Base-by-base conservation (phyloP, 352 stramenopile species). In the Phytopythium litorale region DNA sequence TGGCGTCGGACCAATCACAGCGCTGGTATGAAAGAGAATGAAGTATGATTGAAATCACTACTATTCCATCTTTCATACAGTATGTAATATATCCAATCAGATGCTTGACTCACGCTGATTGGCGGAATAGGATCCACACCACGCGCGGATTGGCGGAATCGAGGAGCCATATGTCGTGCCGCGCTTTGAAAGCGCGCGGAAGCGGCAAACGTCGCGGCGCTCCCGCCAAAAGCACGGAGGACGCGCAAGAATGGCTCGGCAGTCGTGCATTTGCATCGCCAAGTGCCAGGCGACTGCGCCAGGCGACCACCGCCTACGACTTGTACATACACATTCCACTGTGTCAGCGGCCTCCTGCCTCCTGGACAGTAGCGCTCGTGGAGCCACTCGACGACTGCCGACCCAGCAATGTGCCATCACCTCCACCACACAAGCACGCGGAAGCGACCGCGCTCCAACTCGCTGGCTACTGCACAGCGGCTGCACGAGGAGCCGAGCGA, bases 141-240 rank as follows among this genome's bases (percentile, higher is more conserved):
- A 25, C 6, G 18, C 37, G 18, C 38, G 64, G 54, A 78, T 82
- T 82, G 71, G 74, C 63, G 74, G 71, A 75, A 76, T 60, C 45
- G 43, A 64, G 53, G 7, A 18, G 11, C 30, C 28, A 19, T 1
- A 45, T 12, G 38, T 57, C 21, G 15, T 45, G 5, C 62, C 49
- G 19, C 23, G 42, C 52, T 43, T 64, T 60, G 43, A 59, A 73
- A 68, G 30, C 30, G 13, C 38, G 42, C n/a, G n/a, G n/a, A n/a
- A 13, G 42, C 18, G 1, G 32, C 37, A 56, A 68, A 60, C 51
- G 30, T 54, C 38, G 56, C 51, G 11, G 33, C 19, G 40, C 52
- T 42, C 58, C 58, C 69, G 69, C 69, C 65, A 72, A 76, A 68
- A 74, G 5, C 4, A 38, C 9, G 33, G n/a, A n/a, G n/a, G n/a